These are phyloP conservation scores for Marsdenia floribunda DNA, from an alignment of 257 asterid species.

Conservation along the genomic window DNA sequence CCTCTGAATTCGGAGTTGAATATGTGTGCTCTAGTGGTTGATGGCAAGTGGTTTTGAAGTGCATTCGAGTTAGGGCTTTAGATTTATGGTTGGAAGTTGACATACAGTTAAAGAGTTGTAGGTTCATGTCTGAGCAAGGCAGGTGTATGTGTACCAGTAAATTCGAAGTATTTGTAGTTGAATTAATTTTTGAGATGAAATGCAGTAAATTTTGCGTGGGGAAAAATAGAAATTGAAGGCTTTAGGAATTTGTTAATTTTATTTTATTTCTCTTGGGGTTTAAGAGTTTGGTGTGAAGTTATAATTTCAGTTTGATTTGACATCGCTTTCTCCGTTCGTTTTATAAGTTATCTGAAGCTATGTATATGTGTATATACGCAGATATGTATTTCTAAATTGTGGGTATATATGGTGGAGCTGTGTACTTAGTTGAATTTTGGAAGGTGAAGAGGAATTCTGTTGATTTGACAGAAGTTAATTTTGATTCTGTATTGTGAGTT, in stretches of 20 bases:
- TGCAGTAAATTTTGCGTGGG: constrained; percentile 4
- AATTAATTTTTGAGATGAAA: background rate
- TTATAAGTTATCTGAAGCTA: background rate
- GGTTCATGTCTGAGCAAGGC: background rate
- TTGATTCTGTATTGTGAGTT: constrained; percentile 29
- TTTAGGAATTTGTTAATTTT: background rate
- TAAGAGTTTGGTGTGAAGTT: constrained; percentile 16
- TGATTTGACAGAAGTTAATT: constrained; percentile 23
- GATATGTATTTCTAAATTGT: background rate
- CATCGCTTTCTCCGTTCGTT: background rate
- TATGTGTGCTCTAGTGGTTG: constrained; percentile 1
- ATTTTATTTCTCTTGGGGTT: background rate
- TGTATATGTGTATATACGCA: background rate
- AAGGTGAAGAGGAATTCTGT: constrained; percentile 1
- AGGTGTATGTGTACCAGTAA: no score
- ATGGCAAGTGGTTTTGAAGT: constrained; percentile 5
- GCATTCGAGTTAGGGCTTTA: constrained; percentile 12
- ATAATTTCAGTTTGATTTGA: constrained; percentile 1
- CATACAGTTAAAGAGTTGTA: background rate
- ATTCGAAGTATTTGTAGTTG: background rate
- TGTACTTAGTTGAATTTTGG: background rate
- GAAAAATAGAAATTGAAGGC: background rate
- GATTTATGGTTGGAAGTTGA: background rate
- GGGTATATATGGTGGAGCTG: background rate
- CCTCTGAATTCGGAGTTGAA: constrained; percentile 1